These are phyloP conservation scores for Graphilbum ipis-grandicollis DNA, from an alignment of 2,329 filamentous ascomycete species.

Conservation along the genomic window DNA sequence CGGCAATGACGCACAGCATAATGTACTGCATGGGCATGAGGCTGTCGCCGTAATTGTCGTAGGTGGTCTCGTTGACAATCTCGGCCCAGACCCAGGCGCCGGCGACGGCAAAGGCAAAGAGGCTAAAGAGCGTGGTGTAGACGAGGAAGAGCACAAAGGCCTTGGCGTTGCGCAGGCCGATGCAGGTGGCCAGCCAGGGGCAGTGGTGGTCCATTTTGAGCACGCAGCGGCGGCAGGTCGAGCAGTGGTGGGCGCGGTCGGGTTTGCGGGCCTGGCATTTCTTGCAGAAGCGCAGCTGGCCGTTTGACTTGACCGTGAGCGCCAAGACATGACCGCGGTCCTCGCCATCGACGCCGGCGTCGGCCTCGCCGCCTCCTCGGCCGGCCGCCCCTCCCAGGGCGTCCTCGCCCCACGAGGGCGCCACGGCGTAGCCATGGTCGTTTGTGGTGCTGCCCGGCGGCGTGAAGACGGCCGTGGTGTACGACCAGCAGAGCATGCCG, in stretches of 20 bases:
- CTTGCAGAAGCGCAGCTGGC: conserved; percentile 81
- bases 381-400: too few relatives aligned
- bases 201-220: conserved; percentile 99
- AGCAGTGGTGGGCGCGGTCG: conserved; percentile 92
- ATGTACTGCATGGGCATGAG: conserved; percentile 84
- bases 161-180: conserved; percentile 91
- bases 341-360: conserved; percentile 32
- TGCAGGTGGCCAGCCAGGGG: conserved; percentile 91
- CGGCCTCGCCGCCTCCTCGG: conserved; percentile 15
- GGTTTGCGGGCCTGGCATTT: conserved; percentile 93
- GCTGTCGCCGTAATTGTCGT: conserved; percentile 50
- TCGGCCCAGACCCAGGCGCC: conserved; percentile 74
- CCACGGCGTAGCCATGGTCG: conserved; percentile 55
- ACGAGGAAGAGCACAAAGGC: conserved; percentile 82
- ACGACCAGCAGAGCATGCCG: conserved; percentile 66
- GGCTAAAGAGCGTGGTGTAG: conserved; percentile 76
- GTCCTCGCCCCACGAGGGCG: conserved; percentile 50
- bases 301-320: conserved; percentile 84
- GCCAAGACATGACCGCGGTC: conserved; percentile 27
- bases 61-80: conserved; percentile 42
- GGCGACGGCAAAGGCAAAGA: conserved; percentile 62
- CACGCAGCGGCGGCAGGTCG: conserved; percentile 81
- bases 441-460: conserved; percentile 59
- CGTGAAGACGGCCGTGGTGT: conserved; percentile 87
- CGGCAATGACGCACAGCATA: conserved; percentile 67